These are phyloP conservation scores for Xerocomellus chrysenteron DNA, from an alignment of 768 basidiomycete genomes.

Conservation along the genomic window DNA sequence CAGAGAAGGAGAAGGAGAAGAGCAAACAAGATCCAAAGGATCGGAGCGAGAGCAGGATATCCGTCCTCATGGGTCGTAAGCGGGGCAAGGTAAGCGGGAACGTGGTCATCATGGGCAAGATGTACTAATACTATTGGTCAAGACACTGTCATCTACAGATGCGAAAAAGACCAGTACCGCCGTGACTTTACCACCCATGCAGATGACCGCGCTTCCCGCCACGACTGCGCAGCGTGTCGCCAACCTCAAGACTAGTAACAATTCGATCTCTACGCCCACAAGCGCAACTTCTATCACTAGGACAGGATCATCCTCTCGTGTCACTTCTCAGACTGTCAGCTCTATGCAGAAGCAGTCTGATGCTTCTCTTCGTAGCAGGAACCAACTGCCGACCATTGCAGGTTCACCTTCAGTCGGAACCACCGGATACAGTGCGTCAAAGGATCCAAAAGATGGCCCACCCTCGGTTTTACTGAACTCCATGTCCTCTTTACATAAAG, in stretches of 20 bases:
- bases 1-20: slow-evolving; percentile 50
- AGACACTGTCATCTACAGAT: slow-evolving; percentile 86
- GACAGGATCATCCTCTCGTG: slow-evolving; percentile 53
- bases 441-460: slow-evolving; percentile 57
- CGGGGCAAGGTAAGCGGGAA: slow-evolving; percentile 77
- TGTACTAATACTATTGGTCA: slow-evolving; percentile 14
- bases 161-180: slow-evolving; percentile 70
- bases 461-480: slow-evolving; percentile 56
- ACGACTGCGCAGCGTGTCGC: slow-evolving; percentile 84
- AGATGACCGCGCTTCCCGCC: slow-evolving; percentile 80
- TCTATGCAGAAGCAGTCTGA: slow-evolving; percentile 89
- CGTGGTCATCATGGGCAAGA: neutral
- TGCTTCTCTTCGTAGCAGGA: slow-evolving; percentile 70
- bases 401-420: slow-evolving; percentile 89
- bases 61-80: slow-evolving; percentile 82
- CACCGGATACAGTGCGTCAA: slow-evolving; percentile 48
- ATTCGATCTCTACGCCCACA: slow-evolving; percentile 44
- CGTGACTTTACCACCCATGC: slow-evolving; percentile 83
- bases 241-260: slow-evolving; percentile 60
- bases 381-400: slow-evolving; percentile 85
- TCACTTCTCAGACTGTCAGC: slow-evolving; percentile 80
- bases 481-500: slow-evolving; percentile 57
- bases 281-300: slow-evolving; percentile 41
- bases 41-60: slow-evolving; percentile 87
- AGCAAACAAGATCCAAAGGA: slow-evolving; percentile 79